A percentile compares a stretch with the other conserved stretches of the same genome.
phyloP scores from a whole-genome alignment of 179 eudicot genomes.

The Sideroxylon spinosum region DNA sequence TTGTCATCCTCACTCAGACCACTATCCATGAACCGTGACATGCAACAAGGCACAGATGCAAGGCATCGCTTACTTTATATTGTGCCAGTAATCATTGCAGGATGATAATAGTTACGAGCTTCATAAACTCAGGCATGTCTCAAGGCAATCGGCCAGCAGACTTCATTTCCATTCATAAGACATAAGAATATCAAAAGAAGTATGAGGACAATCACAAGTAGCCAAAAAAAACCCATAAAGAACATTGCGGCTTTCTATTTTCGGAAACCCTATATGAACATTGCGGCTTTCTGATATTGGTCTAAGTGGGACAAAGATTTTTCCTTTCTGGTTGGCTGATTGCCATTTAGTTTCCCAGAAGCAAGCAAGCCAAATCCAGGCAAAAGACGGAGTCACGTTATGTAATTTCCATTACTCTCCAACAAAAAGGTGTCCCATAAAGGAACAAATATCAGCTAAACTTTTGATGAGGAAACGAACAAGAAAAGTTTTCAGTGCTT shows the following conservation, averaged over 20 bases:
- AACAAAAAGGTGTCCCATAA: background rate
- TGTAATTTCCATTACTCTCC: background rate
- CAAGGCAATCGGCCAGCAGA: too few species aligned
- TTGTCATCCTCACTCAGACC: too few species aligned
- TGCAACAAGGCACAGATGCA: background rate
- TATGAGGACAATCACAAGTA: background rate
- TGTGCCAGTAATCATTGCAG: background rate
- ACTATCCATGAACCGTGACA: too few species aligned
- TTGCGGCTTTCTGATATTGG: background rate
- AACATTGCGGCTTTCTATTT: too few species aligned
- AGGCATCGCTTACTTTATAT: background rate
- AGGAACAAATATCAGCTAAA: background rate
- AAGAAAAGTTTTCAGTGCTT: too few species aligned
- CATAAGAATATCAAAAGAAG: background rate
- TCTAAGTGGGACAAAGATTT: background rate
- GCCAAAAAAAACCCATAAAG: background rate
- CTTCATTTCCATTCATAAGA: background rate
- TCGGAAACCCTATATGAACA: background rate
- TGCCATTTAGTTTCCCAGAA: background rate
- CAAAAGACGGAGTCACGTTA: background rate
- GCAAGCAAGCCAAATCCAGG: background rate
- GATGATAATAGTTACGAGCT: background rate
- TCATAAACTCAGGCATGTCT: background rate
- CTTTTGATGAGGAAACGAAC: too few species aligned
- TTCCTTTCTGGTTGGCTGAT: background rate